A percentile compares a stretch with the other conserved stretches of the same genome.
phyloP scores from a whole-genome alignment of 2,329 filamentous ascomycete species.

The Claviceps sp. region DNA sequence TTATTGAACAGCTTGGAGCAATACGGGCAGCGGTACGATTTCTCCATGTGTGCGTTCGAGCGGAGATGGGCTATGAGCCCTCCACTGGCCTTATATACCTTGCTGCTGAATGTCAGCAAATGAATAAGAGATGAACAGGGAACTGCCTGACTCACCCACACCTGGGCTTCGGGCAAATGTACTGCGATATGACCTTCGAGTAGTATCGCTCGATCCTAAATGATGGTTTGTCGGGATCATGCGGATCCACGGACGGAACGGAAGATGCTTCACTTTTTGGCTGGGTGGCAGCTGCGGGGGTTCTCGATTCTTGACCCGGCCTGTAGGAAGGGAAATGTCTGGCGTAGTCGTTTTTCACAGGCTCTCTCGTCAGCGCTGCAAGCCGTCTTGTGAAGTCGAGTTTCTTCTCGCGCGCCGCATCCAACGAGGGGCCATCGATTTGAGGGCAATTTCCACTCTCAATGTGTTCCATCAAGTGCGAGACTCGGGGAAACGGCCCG shows the following conservation, averaged over 20 bases:
- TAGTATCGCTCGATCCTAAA: slow-evolving; percentile 37
- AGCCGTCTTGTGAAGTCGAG: slow-evolving; percentile 21
- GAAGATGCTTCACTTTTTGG: slow-evolving; percentile 8
- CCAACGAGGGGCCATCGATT: slow-evolving; percentile 21
- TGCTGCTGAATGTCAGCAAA: slow-evolving; percentile 16
- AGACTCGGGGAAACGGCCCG: slow-evolving; percentile 22
- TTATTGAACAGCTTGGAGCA: slow-evolving; percentile 29
- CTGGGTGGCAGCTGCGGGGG: slow-evolving; percentile 1
- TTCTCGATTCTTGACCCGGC: not conserved
- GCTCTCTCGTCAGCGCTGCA: slow-evolving; percentile 13
- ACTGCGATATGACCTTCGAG: slow-evolving; percentile 27
- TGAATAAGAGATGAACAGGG: not conserved
- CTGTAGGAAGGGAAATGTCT: slow-evolving; percentile 10
- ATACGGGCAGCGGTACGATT: slow-evolving; percentile 26
- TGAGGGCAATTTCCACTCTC: slow-evolving; percentile 26
- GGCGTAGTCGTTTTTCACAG: slow-evolving; percentile 16
- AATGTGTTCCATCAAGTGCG: slow-evolving; percentile 30
- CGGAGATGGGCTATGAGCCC: slow-evolving; percentile 30
- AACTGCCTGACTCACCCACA: slow-evolving; percentile 33
- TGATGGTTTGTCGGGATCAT: slow-evolving; percentile 32
- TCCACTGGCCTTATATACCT: slow-evolving; percentile 21
- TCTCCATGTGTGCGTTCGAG: slow-evolving; percentile 25
- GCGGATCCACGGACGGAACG: slow-evolving; percentile 11
- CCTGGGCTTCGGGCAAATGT: slow-evolving; percentile 36
- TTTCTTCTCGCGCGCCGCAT: slow-evolving; percentile 22